A percentile compares a stretch with the other conserved stretches of the same genome.
Evolutionary conservation across 2,329 filamentous ascomycete genomes (phyloP).

Genomic region (Xylariaceae sp.): DNA sequence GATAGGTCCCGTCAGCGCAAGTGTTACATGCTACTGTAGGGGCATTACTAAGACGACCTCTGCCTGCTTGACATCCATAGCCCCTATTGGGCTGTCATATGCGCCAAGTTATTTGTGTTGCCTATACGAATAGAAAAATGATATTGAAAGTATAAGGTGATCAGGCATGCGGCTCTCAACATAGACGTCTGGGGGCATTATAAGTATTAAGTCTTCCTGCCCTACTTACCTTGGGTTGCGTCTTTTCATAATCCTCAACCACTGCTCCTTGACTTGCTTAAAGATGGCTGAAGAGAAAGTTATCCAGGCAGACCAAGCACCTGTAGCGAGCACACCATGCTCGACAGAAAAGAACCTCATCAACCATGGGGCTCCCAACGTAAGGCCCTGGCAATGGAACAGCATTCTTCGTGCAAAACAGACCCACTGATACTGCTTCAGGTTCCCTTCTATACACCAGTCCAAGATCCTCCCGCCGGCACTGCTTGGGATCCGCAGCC

Average conservation of each 20-base stretch:
- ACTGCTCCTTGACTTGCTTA: not conserved
- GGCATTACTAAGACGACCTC: conserved; percentile 13
- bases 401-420: not conserved
- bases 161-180: not conserved
- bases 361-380: conserved; percentile 26
- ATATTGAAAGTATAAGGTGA: not conserved
- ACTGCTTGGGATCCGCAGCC: conserved; percentile 21
- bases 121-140: not conserved
- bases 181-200: not conserved
- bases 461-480: conserved; percentile 27
- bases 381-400: conserved; percentile 2
- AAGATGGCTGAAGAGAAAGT: conserved; percentile 20
- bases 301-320: conserved; percentile 27
- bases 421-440: not conserved
- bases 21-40: conserved; percentile 8
- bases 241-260: not conserved
- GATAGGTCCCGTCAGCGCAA: not conserved
- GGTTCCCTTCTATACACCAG: conserved; percentile 24
- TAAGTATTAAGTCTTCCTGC: not conserved
- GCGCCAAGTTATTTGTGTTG: conserved; percentile 3
- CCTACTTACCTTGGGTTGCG: not conserved
- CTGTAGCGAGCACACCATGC: conserved; percentile 17
- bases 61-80: not conserved
- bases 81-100: conserved; percentile 1
- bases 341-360: conserved; percentile 27